Base-by-base conservation (phyloP, 768 basidiomycete species). In the Lepiota venenata region DNA sequence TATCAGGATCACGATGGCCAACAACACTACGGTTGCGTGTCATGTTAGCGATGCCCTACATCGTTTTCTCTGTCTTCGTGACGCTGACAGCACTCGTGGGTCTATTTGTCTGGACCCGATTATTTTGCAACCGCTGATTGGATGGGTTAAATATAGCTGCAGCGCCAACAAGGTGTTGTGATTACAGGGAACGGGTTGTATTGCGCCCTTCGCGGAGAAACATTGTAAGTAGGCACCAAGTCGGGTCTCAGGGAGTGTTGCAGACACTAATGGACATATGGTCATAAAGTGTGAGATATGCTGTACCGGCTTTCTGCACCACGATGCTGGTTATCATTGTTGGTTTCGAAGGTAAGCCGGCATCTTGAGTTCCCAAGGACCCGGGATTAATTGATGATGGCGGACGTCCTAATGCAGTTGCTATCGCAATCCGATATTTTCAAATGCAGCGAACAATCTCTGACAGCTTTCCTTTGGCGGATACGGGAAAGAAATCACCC, bases 101-200 rank as follows among this genome's bases (percentile, higher is more conserved):
- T 66, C 16, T 36, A 49, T 42, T 12, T 42, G 12, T 36, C 20
- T 37, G 41, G 12, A n/a, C n/a, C n/a, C n/a, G n/a, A n/a, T n/a
- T n/a, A n/a, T 36, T 10, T 50, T 29, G 29, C 37, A 32, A 3
- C 3, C 32, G 32, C 11, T 48, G 27, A 42, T 36, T 15, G 16
- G 32, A 20, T 42, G 18, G 39, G 14, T 18, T 11, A 6, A 44
- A 12, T 52, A n/a, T 32, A 66, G 62, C 49, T 60, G 20, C 55
- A 63, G 36, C 25, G 57, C 40, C 56, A 56, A 37, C 35, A 60
- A 46, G 66, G 69, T 5, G 53, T 63, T 1, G 57, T 61, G 16
- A 58, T 73, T 16, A 56, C 59, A 29, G 61, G 65, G 42, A 82
- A 80, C 61, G 76, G 78, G 29, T 58, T 84, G 41, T 83, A 82